These are phyloP conservation scores for Lachnellula hyalina DNA, from an alignment of 2,329 filamentous ascomycete species.

Conservation along the genomic window DNA sequence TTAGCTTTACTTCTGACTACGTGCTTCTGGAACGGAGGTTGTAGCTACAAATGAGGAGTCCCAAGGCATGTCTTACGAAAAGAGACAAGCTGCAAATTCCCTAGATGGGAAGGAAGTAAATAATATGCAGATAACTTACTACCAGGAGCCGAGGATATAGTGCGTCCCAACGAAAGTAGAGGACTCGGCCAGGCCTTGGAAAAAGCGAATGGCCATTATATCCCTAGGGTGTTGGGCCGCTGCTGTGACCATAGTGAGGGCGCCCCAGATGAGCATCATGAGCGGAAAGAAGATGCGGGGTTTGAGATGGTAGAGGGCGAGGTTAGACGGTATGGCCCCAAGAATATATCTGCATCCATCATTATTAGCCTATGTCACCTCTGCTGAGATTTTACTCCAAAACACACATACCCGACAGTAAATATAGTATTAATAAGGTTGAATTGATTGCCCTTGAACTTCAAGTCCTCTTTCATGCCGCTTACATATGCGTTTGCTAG, in stretches of 20 bases:
- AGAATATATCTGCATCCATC: slow-evolving; percentile 38
- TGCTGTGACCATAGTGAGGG: slow-evolving; percentile 57
- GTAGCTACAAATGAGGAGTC: no score
- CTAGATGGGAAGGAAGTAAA: no score
- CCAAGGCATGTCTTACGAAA: no score
- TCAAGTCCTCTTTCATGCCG: slow-evolving; percentile 47
- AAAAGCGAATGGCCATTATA: slow-evolving; percentile 57
- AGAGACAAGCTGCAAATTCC: no score
- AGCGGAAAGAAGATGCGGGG: slow-evolving; percentile 59
- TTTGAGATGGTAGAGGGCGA: slow-evolving; percentile 57
- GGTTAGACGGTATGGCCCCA: slow-evolving; percentile 56
- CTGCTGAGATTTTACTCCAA: neutral
- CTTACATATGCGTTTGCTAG: slow-evolving; percentile 50
- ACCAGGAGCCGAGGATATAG: slow-evolving; percentile 58
- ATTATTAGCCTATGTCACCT: neutral
- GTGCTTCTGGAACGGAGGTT: no score
- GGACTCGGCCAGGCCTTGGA: slow-evolving; percentile 50
- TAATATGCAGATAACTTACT: slow-evolving; percentile 23
- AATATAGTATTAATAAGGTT: slow-evolving; percentile 50
- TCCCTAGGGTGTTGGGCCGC: slow-evolving; percentile 44
- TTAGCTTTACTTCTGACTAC: no score
- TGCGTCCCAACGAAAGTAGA: slow-evolving; percentile 53
- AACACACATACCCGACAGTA: slow-evolving; percentile 23
- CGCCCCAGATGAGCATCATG: slow-evolving; percentile 61
- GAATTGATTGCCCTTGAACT: slow-evolving; percentile 43